Percentiles rank a stretch among this genome's conserved stretches.
Evolutionary conservation across 2,329 filamentous ascomycete species (phyloP).

Genomic region (Conoideocrella luteorostrata): DNA sequence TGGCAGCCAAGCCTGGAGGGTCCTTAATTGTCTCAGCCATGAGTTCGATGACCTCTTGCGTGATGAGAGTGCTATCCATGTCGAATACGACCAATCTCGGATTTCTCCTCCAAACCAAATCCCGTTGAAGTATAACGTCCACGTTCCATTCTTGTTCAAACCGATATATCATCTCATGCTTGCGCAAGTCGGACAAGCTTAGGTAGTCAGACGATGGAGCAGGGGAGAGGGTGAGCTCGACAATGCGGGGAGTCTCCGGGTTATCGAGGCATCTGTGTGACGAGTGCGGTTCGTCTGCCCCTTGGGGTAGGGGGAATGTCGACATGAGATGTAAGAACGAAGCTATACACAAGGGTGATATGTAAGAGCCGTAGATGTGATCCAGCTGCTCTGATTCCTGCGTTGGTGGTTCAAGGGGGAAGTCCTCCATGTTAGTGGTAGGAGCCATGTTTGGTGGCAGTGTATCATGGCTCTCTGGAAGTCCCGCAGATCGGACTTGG

Average conservation of each 20-base stretch:
- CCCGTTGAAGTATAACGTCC: constrained; percentile 70
- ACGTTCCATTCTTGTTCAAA: constrained; percentile 89
- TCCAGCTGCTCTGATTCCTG: constrained; percentile 52
- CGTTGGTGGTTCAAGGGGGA: constrained; percentile 53
- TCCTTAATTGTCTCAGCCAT: constrained; percentile 72
- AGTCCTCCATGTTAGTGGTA: constrained; percentile 49
- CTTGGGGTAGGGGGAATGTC: constrained; percentile 49
- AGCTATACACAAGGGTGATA: constrained; percentile 58
- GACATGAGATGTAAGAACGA: constrained; percentile 62
- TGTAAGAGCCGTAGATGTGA: constrained; percentile 59
- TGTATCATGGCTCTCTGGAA: constrained; percentile 26
- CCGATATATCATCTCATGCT: constrained; percentile 73
- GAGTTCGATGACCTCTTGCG: constrained; percentile 96
- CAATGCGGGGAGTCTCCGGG: constrained; percentile 52
- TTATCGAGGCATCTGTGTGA: constrained; percentile 61
- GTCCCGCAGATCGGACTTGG: constrained; percentile 18
- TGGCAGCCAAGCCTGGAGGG: constrained; percentile 64
- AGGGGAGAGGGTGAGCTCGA: constrained; percentile 59
- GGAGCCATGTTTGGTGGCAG: constrained; percentile 51
- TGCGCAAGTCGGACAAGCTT: constrained; percentile 62
- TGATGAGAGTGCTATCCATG: constrained; percentile 97
- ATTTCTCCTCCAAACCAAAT: constrained; percentile 68
- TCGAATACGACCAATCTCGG: constrained; percentile 91
- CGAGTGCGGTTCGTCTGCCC: constrained; percentile 47
- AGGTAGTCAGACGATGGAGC: constrained; percentile 57